Conservation (phyloP, 495 filamentous ascomycete genomes). For the Daldinia caldariorum region DNA sequence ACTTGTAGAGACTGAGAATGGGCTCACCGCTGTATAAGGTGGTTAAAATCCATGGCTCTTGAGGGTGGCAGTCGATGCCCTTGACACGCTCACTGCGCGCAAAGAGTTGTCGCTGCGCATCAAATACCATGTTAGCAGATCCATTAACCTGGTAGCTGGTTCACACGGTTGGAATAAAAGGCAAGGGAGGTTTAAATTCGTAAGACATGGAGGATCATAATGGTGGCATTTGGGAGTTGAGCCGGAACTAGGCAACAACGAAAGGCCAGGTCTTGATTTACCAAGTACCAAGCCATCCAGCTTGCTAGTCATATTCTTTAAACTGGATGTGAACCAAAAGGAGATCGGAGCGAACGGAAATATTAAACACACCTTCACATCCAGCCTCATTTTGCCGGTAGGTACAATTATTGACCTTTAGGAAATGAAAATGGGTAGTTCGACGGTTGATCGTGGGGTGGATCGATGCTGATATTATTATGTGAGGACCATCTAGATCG, state of each 20-base stretch:
- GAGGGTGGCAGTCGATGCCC: constrained; percentile 96
- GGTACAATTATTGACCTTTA: constrained; percentile 24
- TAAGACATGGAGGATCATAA: neutral
- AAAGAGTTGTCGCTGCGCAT: constrained; percentile 77
- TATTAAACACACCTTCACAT: constrained; percentile 79
- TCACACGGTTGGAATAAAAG: constrained; percentile 20
- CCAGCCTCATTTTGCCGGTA: constrained; percentile 79
- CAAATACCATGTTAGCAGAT: constrained; percentile 50
- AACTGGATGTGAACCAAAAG: constrained; percentile 20
- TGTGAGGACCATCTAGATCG: constrained; percentile 23
- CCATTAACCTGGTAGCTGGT: constrained; percentile 39
- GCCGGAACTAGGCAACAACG: constrained; percentile 14
- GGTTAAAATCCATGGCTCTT: constrained; percentile 96
- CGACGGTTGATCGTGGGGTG: constrained; percentile 22
- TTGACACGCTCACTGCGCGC: constrained; percentile 92
- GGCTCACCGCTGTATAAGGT: constrained; percentile 87
- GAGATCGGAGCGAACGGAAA: constrained; percentile 37
- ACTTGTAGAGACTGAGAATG: neutral
- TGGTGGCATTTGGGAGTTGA: constrained; percentile 9
- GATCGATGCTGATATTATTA: constrained; percentile 33
- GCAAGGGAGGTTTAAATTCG: constrained; percentile 16
- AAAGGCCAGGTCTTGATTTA: constrained; percentile 29
- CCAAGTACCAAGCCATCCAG: neutral
- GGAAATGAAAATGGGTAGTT: constrained; percentile 19
- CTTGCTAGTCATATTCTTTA: neutral